A percentile compares a stretch with the other conserved stretches of the same genome.
Evolutionary conservation across 2,329 filamentous ascomycete genomes (phyloP).

Genomic region (Aplosporella prunicola): DNA sequence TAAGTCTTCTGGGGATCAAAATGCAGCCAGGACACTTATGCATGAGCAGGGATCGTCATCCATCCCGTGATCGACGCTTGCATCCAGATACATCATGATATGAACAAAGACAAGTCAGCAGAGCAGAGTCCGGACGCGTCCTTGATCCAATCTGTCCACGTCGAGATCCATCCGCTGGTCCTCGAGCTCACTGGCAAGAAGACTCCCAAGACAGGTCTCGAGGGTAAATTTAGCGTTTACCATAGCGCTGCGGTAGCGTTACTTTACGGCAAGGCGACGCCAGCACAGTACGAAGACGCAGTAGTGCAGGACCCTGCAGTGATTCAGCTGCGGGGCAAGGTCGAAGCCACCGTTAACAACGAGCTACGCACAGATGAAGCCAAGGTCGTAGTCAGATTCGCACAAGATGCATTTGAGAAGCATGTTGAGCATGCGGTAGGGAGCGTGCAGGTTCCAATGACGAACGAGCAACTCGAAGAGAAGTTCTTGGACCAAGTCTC

Average conservation of each 20-base stretch:
- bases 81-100: constrained; percentile 37
- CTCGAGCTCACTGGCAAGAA: constrained; percentile 45
- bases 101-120: constrained; percentile 13
- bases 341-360: constrained; percentile 36
- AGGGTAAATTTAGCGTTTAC: constrained; percentile 48
- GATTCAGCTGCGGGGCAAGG: constrained; percentile 35
- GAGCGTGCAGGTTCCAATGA: constrained; percentile 41
- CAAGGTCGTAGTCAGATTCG: constrained; percentile 29
- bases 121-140: too few relatives aligned
- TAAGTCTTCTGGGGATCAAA: background rate
- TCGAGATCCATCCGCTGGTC: constrained; percentile 43
- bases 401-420: constrained; percentile 28
- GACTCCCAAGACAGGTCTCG: constrained; percentile 39
- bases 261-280: constrained; percentile 42
- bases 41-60: constrained; percentile 38
- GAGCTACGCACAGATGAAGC: constrained; percentile 35
- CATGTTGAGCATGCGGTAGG: constrained; percentile 43
- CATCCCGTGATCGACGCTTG: constrained; percentile 47
- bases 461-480: constrained; percentile 34
- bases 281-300: constrained; percentile 41
- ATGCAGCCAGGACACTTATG: background rate
- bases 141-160: constrained; percentile 40
- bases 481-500: constrained; percentile 44
- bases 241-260: constrained; percentile 45
- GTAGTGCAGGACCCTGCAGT: constrained; percentile 37